phyloP scores from a whole-genome alignment of 306 rosid genomes.

The Purshia tridentata region DNA sequence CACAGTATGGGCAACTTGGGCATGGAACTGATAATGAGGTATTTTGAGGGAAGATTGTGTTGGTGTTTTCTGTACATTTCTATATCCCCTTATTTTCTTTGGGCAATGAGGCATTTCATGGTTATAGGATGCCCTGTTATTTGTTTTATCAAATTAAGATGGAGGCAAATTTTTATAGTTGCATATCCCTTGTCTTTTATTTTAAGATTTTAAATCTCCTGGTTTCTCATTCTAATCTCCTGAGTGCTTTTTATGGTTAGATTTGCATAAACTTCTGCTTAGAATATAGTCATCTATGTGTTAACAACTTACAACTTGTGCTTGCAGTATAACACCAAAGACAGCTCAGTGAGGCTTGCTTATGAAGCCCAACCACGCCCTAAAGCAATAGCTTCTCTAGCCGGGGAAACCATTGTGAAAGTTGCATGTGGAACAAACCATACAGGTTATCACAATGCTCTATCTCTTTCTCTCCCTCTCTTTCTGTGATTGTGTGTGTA shows the following conservation, averaged over 20 bases:
- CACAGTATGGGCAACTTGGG: constrained; percentile 96
- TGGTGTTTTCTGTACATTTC: constrained; percentile 3
- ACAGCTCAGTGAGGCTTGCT: constrained; percentile 88
- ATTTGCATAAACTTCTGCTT: too few relatives aligned
- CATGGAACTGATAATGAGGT: constrained; percentile 99
- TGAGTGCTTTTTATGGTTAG: too few relatives aligned
- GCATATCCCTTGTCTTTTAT: not conserved
- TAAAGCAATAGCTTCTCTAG: constrained; percentile 71
- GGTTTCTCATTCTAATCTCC: too few relatives aligned
- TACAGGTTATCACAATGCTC: constrained; percentile 51
- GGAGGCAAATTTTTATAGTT: not conserved
- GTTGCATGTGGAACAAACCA: constrained; percentile 95
- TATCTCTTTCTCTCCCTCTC: not conserved
- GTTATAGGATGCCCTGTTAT: not conserved
- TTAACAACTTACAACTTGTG: constrained; percentile 7
- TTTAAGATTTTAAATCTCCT: too few relatives aligned
- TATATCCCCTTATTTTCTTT: not conserved
- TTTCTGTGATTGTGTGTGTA: not conserved
- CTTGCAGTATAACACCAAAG: constrained; percentile 89
- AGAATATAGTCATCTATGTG: too few relatives aligned
- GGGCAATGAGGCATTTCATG: not conserved
- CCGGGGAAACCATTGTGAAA: constrained; percentile 83
- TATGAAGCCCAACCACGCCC: constrained; percentile 99
- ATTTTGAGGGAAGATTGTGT: constrained; percentile 22
- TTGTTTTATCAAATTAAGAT: not conserved